A percentile compares a stretch with the other conserved stretches of the same genome.
These are phyloP conservation scores for Cryptococcus sp. DNA, from an alignment of 1,284 basidiomycete species.

Conservation along the genomic window DNA sequence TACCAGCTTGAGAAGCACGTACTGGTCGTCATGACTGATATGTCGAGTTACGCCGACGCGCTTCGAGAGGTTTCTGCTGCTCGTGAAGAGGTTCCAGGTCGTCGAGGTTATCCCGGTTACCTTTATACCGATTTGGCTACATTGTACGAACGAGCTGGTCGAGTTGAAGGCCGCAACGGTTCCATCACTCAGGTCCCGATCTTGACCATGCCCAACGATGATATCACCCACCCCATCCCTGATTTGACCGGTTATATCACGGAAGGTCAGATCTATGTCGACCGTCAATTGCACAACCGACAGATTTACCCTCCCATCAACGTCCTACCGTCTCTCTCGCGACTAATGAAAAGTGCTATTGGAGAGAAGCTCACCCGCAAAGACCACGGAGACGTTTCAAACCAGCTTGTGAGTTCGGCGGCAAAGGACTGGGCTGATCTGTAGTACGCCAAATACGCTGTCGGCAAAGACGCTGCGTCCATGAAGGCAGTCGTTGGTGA, in stretches of 20 bases:
- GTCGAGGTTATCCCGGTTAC: slow-evolving; percentile 92
- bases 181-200: slow-evolving; percentile 99
- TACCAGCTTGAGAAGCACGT: slow-evolving; percentile 99
- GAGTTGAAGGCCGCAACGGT: slow-evolving; percentile 95
- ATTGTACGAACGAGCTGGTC: slow-evolving; percentile 98
- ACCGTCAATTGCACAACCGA: slow-evolving; percentile 66
- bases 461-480: slow-evolving; percentile 93
- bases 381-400: slow-evolving; percentile 98
- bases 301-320: slow-evolving; percentile 99
- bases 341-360: slow-evolving; percentile 99
- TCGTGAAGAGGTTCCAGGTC: slow-evolving; percentile 98
- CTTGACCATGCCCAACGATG: slow-evolving; percentile 99
- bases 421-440: slow-evolving; percentile 24
- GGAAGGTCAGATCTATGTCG: slow-evolving; percentile 97
- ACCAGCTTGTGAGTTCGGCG: slow-evolving; percentile 74
- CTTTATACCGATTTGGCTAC: slow-evolving; percentile 94
- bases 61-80: slow-evolving; percentile 98
- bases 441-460: slow-evolving; percentile 96
- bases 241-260: slow-evolving; percentile 99
- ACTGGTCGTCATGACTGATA: slow-evolving; percentile 97
- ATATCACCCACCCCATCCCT: slow-evolving; percentile 99
- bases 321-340: slow-evolving; percentile 95
- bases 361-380: slow-evolving; percentile 96
- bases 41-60: slow-evolving; percentile 89
- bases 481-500: slow-evolving; percentile 99